Conservation (phyloP, 1,284 basidiomycete species). For the Phellopilus nigrolimitatus region DNA sequence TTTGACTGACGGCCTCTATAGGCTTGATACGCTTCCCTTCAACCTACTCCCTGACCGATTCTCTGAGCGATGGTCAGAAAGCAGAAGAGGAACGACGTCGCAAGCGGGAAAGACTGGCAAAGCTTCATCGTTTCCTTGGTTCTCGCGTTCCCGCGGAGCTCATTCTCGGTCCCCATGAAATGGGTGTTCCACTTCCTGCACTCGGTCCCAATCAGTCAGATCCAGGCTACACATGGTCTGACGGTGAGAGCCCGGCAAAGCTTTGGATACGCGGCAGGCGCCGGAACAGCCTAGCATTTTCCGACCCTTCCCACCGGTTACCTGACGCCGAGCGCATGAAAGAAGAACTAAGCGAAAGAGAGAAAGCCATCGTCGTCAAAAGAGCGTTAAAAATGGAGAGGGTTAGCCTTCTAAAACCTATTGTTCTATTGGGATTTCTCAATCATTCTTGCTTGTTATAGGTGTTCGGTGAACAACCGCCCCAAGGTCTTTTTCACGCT, state of each 20-base stretch:
- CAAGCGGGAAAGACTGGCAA: slow-evolving; percentile 70
- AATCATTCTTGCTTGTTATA: slow-evolving; percentile 27
- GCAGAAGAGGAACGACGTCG: slow-evolving; percentile 57
- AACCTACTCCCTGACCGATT: slow-evolving; percentile 44
- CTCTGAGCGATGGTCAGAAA: slow-evolving; percentile 44
- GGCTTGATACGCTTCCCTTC: slow-evolving; percentile 29
- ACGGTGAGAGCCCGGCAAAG: slow-evolving; percentile 27
- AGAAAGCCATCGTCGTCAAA: slow-evolving; percentile 73
- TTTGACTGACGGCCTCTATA: slow-evolving; percentile 26
- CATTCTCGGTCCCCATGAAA: slow-evolving; percentile 47
- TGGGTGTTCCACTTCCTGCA: slow-evolving; percentile 38
- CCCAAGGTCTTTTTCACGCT: slow-evolving; percentile 67
- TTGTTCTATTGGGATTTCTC: slow-evolving; percentile 15
- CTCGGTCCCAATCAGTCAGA: slow-evolving; percentile 14
- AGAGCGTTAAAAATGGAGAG: slow-evolving; percentile 81
- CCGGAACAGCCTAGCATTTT: slow-evolving; percentile 51
- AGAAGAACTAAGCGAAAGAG: slow-evolving; percentile 61
- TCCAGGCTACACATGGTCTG: slow-evolving; percentile 13
- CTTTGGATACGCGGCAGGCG: slow-evolving; percentile 42
- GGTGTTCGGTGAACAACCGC: slow-evolving; percentile 77
- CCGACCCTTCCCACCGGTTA: slow-evolving; percentile 40
- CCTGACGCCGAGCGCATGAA: slow-evolving; percentile 57
- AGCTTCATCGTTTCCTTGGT: slow-evolving; percentile 75
- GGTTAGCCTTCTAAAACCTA: slow-evolving; percentile 34
- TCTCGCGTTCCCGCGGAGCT: slow-evolving; percentile 67